phyloP scores from a whole-genome alignment of 1,284 basidiomycete species.

The Veloboletus limbatus region DNA sequence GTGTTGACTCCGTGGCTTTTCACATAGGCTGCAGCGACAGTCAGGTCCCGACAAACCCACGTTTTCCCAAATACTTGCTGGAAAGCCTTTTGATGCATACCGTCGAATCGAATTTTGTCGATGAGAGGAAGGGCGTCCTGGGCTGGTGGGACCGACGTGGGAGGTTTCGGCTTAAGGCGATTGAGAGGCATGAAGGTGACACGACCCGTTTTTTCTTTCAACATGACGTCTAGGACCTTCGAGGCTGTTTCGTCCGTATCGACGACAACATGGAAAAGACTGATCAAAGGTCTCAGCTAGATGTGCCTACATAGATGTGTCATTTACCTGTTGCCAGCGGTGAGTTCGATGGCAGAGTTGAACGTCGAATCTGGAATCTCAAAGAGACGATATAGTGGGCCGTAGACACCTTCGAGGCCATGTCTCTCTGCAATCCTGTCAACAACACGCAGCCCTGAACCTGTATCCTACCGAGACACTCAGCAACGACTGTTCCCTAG shows the following conservation, averaged over 20 bases:
- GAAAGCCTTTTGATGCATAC: conserved; percentile 77
- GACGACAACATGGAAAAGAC: conserved; percentile 96
- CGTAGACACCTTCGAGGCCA: conserved; percentile 80
- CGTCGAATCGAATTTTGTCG: conserved; percentile 81
- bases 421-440: conserved; percentile 77
- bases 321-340: conserved; percentile 85
- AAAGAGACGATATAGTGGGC: conserved; percentile 92
- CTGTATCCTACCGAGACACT: conserved; percentile 68
- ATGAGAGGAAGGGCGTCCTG: conserved; percentile 88
- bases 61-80: conserved; percentile 99
- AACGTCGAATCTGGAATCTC: conserved; percentile 87
- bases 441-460: conserved; percentile 81
- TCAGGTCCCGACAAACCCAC: conserved; percentile 91
- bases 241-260: conserved; percentile 93
- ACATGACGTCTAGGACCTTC: conserved; percentile 87
- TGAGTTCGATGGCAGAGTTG: conserved; percentile 92
- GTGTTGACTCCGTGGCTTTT: conserved; percentile 94
- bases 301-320: background rate
- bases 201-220: conserved; percentile 87
- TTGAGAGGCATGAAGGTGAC: conserved; percentile 99
- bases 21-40: conserved; percentile 91
- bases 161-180: conserved; percentile 81
- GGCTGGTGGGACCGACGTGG: conserved; percentile 62
- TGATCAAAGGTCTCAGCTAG: conserved; percentile 6
- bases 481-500: background rate